Evolutionary conservation across 257 asterid genomes (phyloP).

Genomic region (Nicotiana otophora): DNA sequence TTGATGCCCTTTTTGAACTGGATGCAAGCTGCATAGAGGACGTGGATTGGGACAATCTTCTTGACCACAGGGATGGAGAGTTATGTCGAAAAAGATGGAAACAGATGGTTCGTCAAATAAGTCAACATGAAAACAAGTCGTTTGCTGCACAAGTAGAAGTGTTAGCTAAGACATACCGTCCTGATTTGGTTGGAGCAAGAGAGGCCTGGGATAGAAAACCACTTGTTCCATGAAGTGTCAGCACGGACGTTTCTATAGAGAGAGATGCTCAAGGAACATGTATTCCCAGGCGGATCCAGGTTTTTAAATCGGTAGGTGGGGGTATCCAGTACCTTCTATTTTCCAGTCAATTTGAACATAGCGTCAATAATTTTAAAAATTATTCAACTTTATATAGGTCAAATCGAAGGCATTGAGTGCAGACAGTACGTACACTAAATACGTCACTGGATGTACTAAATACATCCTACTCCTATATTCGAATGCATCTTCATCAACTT

Average conservation of each 20-base stretch:
- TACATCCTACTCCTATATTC: no score
- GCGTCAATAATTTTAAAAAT: background rate
- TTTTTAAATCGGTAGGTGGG: background rate
- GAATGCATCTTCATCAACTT: no score
- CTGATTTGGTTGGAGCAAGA: conserved; percentile 12
- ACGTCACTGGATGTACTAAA: background rate
- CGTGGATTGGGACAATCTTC: conserved; percentile 15
- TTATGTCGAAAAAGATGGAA: conserved; percentile 9
- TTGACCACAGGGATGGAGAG: conserved; percentile 10
- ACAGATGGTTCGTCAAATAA: conserved; percentile 13
- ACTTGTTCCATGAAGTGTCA: background rate
- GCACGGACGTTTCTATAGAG: background rate
- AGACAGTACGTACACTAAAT: background rate
- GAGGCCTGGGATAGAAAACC: conserved; percentile 15
- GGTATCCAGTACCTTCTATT: background rate
- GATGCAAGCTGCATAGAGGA: conserved; percentile 13
- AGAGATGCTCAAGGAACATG: background rate
- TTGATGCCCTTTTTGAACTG: background rate
- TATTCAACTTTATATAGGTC: background rate
- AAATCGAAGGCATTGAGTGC: background rate
- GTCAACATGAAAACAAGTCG: conserved; percentile 9
- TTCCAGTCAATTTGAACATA: background rate
- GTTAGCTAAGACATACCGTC: conserved; percentile 3
- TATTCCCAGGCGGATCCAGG: background rate
- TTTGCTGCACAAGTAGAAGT: conserved; percentile 13